phyloP scores from a whole-genome alignment of 257 asterid genomes.

The Cynanchum wilfordii region DNA sequence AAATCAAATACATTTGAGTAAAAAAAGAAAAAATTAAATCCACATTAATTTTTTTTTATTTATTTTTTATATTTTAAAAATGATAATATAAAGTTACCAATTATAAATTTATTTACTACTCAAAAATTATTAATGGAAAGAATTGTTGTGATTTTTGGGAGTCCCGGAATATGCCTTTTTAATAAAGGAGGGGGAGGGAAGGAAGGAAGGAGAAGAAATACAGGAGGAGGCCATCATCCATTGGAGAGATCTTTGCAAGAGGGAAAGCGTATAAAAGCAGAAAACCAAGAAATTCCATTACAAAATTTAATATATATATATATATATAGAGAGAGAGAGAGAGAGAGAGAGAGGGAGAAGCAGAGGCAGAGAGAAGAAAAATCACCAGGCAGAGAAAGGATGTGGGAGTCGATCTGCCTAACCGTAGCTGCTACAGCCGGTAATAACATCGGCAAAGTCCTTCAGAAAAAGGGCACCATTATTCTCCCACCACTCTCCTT shows the following conservation, averaged over 20 bases:
- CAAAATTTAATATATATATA: background rate
- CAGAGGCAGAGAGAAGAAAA: background rate
- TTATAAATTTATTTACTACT: too few species aligned
- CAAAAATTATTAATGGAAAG: too few species aligned
- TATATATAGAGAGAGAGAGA: background rate
- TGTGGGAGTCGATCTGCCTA: constrained; percentile 93
- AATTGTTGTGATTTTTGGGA: too few species aligned
- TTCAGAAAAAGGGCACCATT: constrained; percentile 97
- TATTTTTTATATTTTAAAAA: too few species aligned
- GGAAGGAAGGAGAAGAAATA: background rate
- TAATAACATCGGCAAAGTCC: constrained; percentile 96
- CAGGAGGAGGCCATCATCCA: background rate
- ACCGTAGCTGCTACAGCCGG: constrained; percentile 98
- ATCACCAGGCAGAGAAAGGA: constrained; percentile 19
- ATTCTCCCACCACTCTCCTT: constrained; percentile 96
- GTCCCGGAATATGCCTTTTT: too few species aligned
- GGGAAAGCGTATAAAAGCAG: background rate
- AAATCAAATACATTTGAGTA: too few species aligned
- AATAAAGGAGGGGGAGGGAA: background rate
- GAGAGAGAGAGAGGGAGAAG: background rate
- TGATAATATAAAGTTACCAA: too few species aligned
- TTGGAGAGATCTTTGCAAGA: background rate
- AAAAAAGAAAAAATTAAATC: too few species aligned
- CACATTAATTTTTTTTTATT: too few species aligned
- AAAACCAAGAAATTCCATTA: background rate